phyloP scores from a whole-genome alignment of 108 stramenopile genomes.

The Mayamaea pseudoterrestris region DNA sequence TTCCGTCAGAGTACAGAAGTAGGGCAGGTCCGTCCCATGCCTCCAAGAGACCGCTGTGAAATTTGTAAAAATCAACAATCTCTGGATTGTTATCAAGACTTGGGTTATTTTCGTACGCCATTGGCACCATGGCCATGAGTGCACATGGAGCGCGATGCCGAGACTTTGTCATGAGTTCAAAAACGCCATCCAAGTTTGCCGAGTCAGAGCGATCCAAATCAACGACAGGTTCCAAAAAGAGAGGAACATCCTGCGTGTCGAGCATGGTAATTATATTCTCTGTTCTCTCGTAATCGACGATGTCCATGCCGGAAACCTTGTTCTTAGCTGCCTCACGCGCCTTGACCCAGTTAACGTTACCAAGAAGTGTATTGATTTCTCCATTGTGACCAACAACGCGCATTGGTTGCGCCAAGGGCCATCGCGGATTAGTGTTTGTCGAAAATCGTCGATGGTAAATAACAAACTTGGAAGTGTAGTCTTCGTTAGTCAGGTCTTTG shows the following conservation, averaged over 20 bases:
- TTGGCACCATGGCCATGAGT: slow-evolving; percentile 82
- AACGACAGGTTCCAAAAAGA: slow-evolving; percentile 73
- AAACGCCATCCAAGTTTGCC: slow-evolving; percentile 89
- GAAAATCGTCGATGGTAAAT: slow-evolving; percentile 91
- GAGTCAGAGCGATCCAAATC: slow-evolving; percentile 81
- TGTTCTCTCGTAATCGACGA: slow-evolving; percentile 66
- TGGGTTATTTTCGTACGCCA: slow-evolving; percentile 85
- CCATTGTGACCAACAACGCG: slow-evolving; percentile 92
- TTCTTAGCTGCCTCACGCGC: slow-evolving; percentile 82
- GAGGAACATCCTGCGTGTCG: slow-evolving; percentile 79
- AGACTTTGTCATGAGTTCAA: slow-evolving; percentile 90
- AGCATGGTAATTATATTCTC: slow-evolving; percentile 75
- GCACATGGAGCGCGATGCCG: slow-evolving; percentile 87
- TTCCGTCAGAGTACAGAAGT: slow-evolving; percentile 90
- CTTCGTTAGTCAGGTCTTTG: slow-evolving; percentile 69
- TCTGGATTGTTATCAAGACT: slow-evolving; percentile 71
- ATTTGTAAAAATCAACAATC: slow-evolving; percentile 95
- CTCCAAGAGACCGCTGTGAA: slow-evolving; percentile 90
- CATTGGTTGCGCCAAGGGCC: slow-evolving; percentile 93
- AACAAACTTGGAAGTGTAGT: slow-evolving; percentile 81
- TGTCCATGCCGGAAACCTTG: slow-evolving; percentile 26
- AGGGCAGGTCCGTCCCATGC: slow-evolving; percentile 98
- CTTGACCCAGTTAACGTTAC: slow-evolving; percentile 95
- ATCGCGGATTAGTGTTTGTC: slow-evolving; percentile 91
- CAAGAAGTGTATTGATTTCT: slow-evolving; percentile 92